phyloP scores from a whole-genome alignment of 2,329 filamentous ascomycete species.

The Colletotrichum sp. region DNA sequence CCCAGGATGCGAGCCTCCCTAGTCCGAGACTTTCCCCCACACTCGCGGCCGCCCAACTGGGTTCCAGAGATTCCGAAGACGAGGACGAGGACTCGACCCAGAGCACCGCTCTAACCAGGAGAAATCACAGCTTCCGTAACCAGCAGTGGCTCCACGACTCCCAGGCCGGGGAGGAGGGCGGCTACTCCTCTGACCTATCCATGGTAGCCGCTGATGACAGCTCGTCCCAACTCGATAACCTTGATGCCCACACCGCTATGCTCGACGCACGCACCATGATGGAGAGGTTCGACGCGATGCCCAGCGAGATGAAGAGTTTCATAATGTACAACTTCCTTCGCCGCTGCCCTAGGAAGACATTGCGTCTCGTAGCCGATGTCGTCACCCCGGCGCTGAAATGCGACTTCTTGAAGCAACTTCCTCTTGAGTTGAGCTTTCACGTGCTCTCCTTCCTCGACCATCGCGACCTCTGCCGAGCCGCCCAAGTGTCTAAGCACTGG shows the following conservation, averaged over 20 bases:
- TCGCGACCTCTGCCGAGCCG: conserved; percentile 84
- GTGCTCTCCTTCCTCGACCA: conserved; percentile 87
- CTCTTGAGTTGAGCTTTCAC: conserved; percentile 85
- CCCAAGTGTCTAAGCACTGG: conserved; percentile 95
- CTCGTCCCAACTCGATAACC: conserved; percentile 31
- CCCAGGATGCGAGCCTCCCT: conserved; percentile 89
- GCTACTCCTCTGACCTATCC: conserved; percentile 28
- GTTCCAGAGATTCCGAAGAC: conserved; percentile 46
- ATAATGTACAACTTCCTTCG: conserved; percentile 96
- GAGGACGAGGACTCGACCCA: conserved; percentile 39
- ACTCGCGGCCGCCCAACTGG: conserved; percentile 71
- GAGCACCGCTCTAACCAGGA: conserved; percentile 5
- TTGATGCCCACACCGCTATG: conserved; percentile 49
- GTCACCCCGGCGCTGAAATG: conserved; percentile 95
- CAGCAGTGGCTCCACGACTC: conserved; percentile 44
- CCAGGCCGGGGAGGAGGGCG: conserved; percentile 44
- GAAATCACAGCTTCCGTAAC: conserved; percentile 12
- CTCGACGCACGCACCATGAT: conserved; percentile 87
- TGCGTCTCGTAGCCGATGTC: conserved; percentile 87
- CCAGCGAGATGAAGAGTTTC: conserved; percentile 89
- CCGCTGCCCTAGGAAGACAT: conserved; percentile 83
- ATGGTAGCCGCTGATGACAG: conserved; percentile 5
- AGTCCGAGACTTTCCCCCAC: conserved; percentile 95
- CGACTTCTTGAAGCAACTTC: conserved; percentile 86
- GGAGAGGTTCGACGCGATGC: conserved; percentile 89